Base-by-base conservation (phyloP, 768 basidiomycete genomes). In the Auriculariales sp. region DNA sequence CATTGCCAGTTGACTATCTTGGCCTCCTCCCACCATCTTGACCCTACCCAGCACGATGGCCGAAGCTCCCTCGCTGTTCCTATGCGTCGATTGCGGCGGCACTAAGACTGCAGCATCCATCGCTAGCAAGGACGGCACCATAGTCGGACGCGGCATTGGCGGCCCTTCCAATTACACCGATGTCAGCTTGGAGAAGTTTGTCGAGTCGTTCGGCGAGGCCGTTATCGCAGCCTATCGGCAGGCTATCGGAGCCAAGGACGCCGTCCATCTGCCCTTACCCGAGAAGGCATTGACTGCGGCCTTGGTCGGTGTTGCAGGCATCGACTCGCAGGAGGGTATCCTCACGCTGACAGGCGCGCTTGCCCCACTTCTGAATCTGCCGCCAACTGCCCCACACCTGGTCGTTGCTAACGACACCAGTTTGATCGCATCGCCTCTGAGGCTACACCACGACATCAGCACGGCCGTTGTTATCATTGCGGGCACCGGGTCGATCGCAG, bases 161-260 rank as follows among this genome's bases (percentile, higher is more conserved):
- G 86, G 87, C 2, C 83, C 85, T 1, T 90, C 89, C 56, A 94
- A 94, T 64, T 85, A 85, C 64, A 73, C 86, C 19, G 87, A 87
- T 65, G 78, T 89, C 57, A 71, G 80, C 28, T 58, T 75, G 14
- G 64, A 72, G 15, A 71, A 66, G 29, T 88, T 87, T 66, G 67
- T 73, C 42, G 56, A 63, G 3, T 71, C 76, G 5, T 68, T 89
- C 33, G 62, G 61, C 1, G 59, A 61, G 11, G 75, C 83, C 14
- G 68, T 82, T 48, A 64, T 66, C 49, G 57, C 67, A 49, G 82
- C 83, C 7, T 61, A 66, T 29, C 66, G 65, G 2, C 63, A 65
- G 2, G 62, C 65, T 28, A 53, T 63, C 45, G n/a, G 22, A 2
- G 19, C 22, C 3, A 24, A 22, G n/a, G 65, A 64, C 3, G 63